These are phyloP conservation scores for Evernia prunastri DNA, from an alignment of 495 filamentous ascomycete species.

Conservation along the genomic window DNA sequence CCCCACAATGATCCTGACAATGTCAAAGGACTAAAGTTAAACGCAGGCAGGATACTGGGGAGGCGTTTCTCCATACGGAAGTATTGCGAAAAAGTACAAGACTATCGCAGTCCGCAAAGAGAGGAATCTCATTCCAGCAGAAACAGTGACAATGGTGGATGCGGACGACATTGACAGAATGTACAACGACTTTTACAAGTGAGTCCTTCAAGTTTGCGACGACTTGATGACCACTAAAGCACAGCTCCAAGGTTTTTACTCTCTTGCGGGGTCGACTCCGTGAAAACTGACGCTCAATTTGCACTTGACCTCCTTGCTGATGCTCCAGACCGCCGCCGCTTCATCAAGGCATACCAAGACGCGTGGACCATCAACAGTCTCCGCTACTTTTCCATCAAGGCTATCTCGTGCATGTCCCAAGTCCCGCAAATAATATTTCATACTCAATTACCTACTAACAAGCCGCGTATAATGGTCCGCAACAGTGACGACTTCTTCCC, in stretches of 20 bases:
- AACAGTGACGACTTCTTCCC: slow-evolving; percentile 97
- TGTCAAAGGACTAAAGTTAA: not conserved
- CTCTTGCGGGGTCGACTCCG: slow-evolving; percentile 63
- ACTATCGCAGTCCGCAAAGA: slow-evolving; percentile 57
- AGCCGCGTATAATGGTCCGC: slow-evolving; percentile 62
- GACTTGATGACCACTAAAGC: not conserved
- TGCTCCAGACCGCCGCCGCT: slow-evolving; percentile 56
- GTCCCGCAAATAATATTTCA: slow-evolving; percentile 78
- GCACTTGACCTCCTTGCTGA: slow-evolving; percentile 69
- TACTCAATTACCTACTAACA: slow-evolving; percentile 67
- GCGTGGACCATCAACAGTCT: slow-evolving; percentile 76
- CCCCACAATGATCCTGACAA: not conserved
- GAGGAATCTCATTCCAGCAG: slow-evolving; percentile 48
- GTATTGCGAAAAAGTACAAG: slow-evolving; percentile 70
- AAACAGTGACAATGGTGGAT: slow-evolving; percentile 66
- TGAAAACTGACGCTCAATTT: slow-evolving; percentile 89
- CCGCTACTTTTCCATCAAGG: slow-evolving; percentile 66
- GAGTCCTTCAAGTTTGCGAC: not conserved
- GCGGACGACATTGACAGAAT: slow-evolving; percentile 64
- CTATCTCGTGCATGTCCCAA: slow-evolving; percentile 91
- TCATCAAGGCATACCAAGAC: slow-evolving; percentile 72
- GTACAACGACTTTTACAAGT: slow-evolving; percentile 83
- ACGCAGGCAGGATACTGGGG: slow-evolving; percentile 74
- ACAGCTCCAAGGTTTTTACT: slow-evolving; percentile 51
- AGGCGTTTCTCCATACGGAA: slow-evolving; percentile 65